Percentiles rank a stretch among this genome's conserved stretches.
These are phyloP conservation scores for Colletotrichum zoysiae DNA, from an alignment of 2,329 filamentous ascomycete species.

Conservation along the genomic window DNA sequence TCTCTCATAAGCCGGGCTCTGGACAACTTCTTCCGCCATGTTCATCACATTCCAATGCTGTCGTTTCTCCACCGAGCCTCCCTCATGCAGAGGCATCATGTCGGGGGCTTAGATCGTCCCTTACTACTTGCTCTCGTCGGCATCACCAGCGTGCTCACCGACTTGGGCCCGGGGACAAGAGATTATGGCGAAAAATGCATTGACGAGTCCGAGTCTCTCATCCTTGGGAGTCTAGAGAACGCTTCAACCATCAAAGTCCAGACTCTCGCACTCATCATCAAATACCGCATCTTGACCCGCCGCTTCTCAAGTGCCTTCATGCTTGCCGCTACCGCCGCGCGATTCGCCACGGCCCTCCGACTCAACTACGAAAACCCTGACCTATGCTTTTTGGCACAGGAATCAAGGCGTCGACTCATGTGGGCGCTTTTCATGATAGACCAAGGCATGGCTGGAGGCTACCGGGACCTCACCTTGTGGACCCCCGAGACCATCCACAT, in stretches of 20 bases:
- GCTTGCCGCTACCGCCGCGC: slow-evolving; percentile 59
- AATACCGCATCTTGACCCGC: slow-evolving; percentile 60
- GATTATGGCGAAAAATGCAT: slow-evolving; percentile 68
- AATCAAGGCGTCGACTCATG: slow-evolving; percentile 60
- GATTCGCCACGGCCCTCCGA: slow-evolving; percentile 62
- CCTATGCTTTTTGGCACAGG: slow-evolving; percentile 58
- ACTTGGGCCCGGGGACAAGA: slow-evolving; percentile 64
- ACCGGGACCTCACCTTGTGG: slow-evolving; percentile 61
- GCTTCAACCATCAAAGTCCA: slow-evolving; percentile 68
- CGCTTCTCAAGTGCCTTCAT: slow-evolving; percentile 62
- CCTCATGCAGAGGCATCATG: slow-evolving; percentile 70
- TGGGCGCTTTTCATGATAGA: slow-evolving; percentile 64
- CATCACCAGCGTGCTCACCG: slow-evolving; percentile 68
- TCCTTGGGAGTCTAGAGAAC: slow-evolving; percentile 65
- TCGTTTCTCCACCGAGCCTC: slow-evolving; percentile 71
- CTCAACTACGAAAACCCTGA: slow-evolving; percentile 63
- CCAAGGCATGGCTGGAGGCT: slow-evolving; percentile 60
- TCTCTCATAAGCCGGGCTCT: slow-evolving; percentile 65
- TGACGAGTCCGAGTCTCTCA: slow-evolving; percentile 65
- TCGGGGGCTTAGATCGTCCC: slow-evolving; percentile 67
- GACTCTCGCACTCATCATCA: slow-evolving; percentile 58
- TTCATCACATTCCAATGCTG: slow-evolving; percentile 70
- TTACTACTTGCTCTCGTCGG: slow-evolving; percentile 67
- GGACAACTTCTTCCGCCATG: slow-evolving; percentile 69
- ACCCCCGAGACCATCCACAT: slow-evolving; percentile 58